Evolutionary conservation across 2,329 filamentous ascomycete species (phyloP).

Genomic region (Pseudocercospora fijiensis): DNA sequence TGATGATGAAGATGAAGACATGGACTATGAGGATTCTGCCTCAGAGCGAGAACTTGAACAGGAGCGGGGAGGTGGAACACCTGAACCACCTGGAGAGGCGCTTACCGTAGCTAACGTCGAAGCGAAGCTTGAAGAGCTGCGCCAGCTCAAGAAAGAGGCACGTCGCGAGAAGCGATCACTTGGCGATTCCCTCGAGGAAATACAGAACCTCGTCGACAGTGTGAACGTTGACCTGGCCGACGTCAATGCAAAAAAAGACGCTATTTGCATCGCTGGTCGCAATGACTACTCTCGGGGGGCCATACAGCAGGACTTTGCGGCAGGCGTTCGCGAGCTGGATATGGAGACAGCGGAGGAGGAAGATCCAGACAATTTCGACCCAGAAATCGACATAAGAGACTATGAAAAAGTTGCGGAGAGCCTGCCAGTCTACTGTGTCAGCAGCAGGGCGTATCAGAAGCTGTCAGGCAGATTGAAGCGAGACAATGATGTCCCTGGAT

Average conservation of each 20-base stretch:
- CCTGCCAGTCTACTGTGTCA: conserved; percentile 65
- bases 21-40: conserved; percentile 7
- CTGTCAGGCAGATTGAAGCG: conserved; percentile 56
- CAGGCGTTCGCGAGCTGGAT: conserved; percentile 61
- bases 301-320: conserved; percentile 60
- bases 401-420: conserved; percentile 57
- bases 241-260: conserved; percentile 40
- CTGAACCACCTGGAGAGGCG: conserved; percentile 34
- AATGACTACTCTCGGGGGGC: conserved; percentile 57
- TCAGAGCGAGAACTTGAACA: conserved; percentile 13
- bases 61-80: conserved; percentile 15
- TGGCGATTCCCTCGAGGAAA: conserved; percentile 36
- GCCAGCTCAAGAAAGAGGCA: conserved; percentile 43
- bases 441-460: conserved; percentile 62
- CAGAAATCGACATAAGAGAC: conserved; percentile 55
- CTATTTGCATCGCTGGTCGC: conserved; percentile 54
- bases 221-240: conserved; percentile 35
- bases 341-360: conserved; percentile 55
- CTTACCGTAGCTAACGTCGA: conserved; percentile 45
- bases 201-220: conserved; percentile 34
- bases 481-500: conserved; percentile 56
- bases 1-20: conserved; percentile 30
- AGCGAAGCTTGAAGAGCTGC: conserved; percentile 47
- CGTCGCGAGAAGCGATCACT: conserved; percentile 30
- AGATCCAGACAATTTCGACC: conserved; percentile 56